A percentile compares a stretch with the other conserved stretches of the same genome.
Evolutionary conservation across 495 filamentous ascomycete species (phyloP).

Genomic region (Hypomontagnella submonticulosa): DNA sequence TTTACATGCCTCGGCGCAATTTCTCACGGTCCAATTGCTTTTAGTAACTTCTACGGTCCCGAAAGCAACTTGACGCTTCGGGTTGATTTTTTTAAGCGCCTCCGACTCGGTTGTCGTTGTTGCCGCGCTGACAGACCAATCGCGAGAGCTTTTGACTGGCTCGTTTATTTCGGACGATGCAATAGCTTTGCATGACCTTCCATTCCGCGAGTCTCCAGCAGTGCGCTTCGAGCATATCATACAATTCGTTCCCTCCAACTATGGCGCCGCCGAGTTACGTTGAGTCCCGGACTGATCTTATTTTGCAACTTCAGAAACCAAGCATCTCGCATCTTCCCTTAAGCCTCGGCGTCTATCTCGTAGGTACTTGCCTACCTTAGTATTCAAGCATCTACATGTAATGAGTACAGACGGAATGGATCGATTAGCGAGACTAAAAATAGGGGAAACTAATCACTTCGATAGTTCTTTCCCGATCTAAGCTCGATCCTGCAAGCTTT

Average conservation of each 20-base stretch:
- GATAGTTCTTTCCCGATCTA: slow-evolving; percentile 12
- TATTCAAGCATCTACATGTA: background rate
- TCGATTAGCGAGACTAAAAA: slow-evolving; percentile 25
- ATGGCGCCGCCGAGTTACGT: slow-evolving; percentile 9
- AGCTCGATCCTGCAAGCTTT: slow-evolving; percentile 15
- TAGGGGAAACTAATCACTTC: slow-evolving; percentile 23
- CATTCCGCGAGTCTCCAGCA: slow-evolving; percentile 15
- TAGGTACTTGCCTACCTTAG: too few relatives aligned
- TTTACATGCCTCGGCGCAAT: background rate
- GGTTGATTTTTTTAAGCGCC: slow-evolving; percentile 34
- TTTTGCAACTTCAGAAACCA: slow-evolving; percentile 9
- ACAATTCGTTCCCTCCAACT: slow-evolving; percentile 8
- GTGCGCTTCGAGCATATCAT: slow-evolving; percentile 19
- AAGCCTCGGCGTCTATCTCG: background rate
- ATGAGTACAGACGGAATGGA: background rate
- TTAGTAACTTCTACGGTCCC: background rate
- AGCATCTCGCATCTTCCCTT: slow-evolving; percentile 1
- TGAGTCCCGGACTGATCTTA: slow-evolving; percentile 11
- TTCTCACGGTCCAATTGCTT: slow-evolving; percentile 1
- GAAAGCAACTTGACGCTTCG: background rate
- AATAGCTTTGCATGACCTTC: slow-evolving; percentile 15
- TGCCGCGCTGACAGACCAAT: slow-evolving; percentile 17
- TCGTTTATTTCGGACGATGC: slow-evolving; percentile 30
- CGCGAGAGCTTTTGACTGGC: slow-evolving; percentile 20
- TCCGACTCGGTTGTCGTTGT: slow-evolving; percentile 17